Base-by-base conservation (phyloP, 495 filamentous ascomycete genomes). In the Penicillium pulvis region DNA sequence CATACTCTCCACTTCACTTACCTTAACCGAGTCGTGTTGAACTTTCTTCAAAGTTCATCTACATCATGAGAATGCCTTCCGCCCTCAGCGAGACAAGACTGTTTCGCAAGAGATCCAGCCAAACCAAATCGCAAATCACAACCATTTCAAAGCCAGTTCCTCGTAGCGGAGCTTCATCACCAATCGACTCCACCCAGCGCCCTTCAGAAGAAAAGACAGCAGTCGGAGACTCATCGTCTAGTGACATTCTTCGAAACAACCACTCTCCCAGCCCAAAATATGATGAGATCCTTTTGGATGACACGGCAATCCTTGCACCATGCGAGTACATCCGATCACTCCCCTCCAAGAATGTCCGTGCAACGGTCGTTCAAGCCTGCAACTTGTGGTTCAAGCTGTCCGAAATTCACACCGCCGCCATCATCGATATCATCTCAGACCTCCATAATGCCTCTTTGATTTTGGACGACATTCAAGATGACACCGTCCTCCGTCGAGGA, bases 401-500 rank as follows among this genome's bases (percentile, higher is more conserved):
- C 3, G 36, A 41, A 16, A n/a, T n/a, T 12, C 14, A 41, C 5
- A n/a, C 16, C 36, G 6, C 36, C 36, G 14, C 16, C 36, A 6
- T 41, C 14, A n/a, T 41, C 36, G 36, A 41, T 4, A 41, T 41
- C 36, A 41, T 41, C 36, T 41, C 36, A 41, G 36, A 41, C 36
- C 36, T 41, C 16, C 36, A 41, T 12, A 41, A 41, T 12, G 36
- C 36, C 16, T 41, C 36, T 6, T n/a, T 41, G 14, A 41, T 41
- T 14, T 7, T 41, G 36, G 44, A 47, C 24, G 44, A 47, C 24
- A 47, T 47, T 19, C 44, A 47, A 47, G 44, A 47, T 16, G 44
- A 47, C 44, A 23, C 44, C 2, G 24, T 28, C 7, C 44, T 47
- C 19, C 44, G 44, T 7, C 44, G 44, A 47, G 44, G 44, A 24